These are phyloP conservation scores for Filosporella fistucella DNA, from an alignment of 495 filamentous ascomycete genomes.

Conservation along the genomic window DNA sequence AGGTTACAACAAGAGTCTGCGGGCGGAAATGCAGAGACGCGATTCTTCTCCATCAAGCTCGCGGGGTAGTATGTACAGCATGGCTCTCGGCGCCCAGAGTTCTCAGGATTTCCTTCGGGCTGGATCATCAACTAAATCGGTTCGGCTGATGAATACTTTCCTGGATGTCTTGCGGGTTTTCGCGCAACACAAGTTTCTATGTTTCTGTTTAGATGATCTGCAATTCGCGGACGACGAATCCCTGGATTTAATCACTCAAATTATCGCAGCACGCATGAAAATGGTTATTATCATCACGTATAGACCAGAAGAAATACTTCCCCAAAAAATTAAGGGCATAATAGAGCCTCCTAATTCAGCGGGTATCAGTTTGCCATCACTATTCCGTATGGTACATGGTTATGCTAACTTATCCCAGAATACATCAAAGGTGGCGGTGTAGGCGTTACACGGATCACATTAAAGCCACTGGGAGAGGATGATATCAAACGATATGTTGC, in stretches of 20 bases:
- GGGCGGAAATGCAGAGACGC: conserved; percentile 12
- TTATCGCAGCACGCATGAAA: conserved; percentile 66
- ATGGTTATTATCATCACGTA: conserved; percentile 73
- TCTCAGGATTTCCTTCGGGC: conserved; percentile 68
- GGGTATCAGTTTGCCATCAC: conserved; percentile 29
- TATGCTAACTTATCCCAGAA: conserved; percentile 17
- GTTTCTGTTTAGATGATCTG: conserved; percentile 79
- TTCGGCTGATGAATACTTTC: conserved; percentile 78
- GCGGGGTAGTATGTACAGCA: conserved; percentile 15
- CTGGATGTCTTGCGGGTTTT: conserved; percentile 78
- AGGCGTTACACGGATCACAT: conserved; percentile 57
- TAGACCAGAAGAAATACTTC: conserved; percentile 47
- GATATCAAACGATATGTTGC: conserved; percentile 75
- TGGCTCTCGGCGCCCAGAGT: conserved; percentile 36
- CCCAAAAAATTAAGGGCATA: conserved; percentile 40
- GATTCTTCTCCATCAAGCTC: conserved; percentile 22
- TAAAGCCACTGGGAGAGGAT: conserved; percentile 66
- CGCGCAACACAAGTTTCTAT: conserved; percentile 73
- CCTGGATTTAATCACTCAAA: conserved; percentile 69
- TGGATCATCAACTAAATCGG: conserved; percentile 65
- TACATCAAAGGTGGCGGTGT: conserved; percentile 21
- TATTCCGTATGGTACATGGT: not conserved
- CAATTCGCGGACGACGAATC: conserved; percentile 86
- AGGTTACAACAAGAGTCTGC: conserved; percentile 21
- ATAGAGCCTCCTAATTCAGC: conserved; percentile 42